Base-by-base conservation (phyloP, 1,284 basidiomycete species). In the Mycosarcoma maydis region DNA sequence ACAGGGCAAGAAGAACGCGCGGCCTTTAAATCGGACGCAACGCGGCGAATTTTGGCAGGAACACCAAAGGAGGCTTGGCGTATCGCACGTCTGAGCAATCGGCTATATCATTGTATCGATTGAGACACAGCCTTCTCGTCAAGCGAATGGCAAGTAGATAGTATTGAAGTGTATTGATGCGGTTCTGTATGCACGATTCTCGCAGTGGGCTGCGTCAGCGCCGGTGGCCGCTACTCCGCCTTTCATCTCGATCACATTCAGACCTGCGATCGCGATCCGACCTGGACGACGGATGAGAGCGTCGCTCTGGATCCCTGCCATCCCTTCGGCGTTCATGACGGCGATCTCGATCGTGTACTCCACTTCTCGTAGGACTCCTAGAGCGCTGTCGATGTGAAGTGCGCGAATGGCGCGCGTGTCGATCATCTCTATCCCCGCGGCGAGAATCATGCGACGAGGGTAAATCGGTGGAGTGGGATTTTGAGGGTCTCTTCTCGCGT, bases 231-330 rank as follows among this genome's bases (percentile, higher is more conserved):
- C 60, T 40, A 7, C 13, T 26, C 22, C 44, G 39, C 33, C 54
- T 49, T 6, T 54, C 60, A 14, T 61, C 52, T 11, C 57, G 41
- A 33, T 73, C 56, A 16, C 57, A 45, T 26, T 67, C 62, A 8
- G 46, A 46, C 38, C 68, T 66, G 54, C 76, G 75, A 43, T 61
- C 55, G 34, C 43, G 66, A 47, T 60, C 66, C 16, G 57, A 49
- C 45, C 62, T 58, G 2, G 61, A 65, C 6, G 61, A 42, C 1
- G 26, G 30, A 17, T 54, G 46, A 9, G 51, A 58, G 11, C 54
- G 55, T 22, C 49, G 36, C 6, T 40, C 36, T 7, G 20, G 27
- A 23, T 57, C 41, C 14, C 37, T 40, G 22, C 53, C 54, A 16
- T 54, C 60, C 34, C 55, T 50, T 14, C 34, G 46, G 17, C 50